Evolutionary conservation across 768 basidiomycete species (phyloP).

Genomic region (Tephrocybe rancida): DNA sequence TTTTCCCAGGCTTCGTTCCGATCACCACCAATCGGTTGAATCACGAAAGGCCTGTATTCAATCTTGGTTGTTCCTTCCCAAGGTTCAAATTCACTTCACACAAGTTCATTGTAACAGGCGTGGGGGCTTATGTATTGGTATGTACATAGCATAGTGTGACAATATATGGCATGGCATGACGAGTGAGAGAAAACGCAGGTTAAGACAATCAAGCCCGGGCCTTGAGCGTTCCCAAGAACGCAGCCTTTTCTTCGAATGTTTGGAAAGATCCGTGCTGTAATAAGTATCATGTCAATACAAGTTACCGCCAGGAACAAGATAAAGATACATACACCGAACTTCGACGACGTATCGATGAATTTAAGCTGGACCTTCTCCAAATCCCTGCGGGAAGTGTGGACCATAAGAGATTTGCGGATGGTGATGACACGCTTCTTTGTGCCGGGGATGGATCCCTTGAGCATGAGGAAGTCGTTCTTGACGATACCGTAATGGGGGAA

Average conservation of each 20-base stretch:
- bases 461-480: conserved; percentile 97
- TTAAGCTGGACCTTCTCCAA: conserved; percentile 98
- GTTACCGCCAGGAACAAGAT: not conserved
- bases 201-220: conserved; percentile 60
- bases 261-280: conserved; percentile 93
- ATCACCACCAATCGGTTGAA: too few relatives aligned
- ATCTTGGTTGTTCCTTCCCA: not conserved
- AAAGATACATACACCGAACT: conserved; percentile 79
- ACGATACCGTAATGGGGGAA: conserved; percentile 99
- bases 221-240: conserved; percentile 94
- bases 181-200: conserved; percentile 36
- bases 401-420: conserved; percentile 95
- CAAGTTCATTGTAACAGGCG: conserved; percentile 3
- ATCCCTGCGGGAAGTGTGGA: conserved; percentile 93
- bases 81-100: not conserved
- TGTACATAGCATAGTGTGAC: conserved; percentile 39
- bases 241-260: conserved; percentile 93
- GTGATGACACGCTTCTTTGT: conserved; percentile 98
- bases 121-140: conserved; percentile 15
- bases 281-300: conserved; percentile 9
- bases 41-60: not conserved
- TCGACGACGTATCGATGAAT: conserved; percentile 98
- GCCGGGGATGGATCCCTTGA: conserved; percentile 95
- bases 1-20: conserved; percentile 17
- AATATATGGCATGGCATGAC: conserved; percentile 28